Percentiles rank a stretch among this genome's conserved stretches.
These are phyloP conservation scores for Linnemannia hyalina DNA, from an alignment of 192 early-diverging fungal species.

Conservation along the genomic window DNA sequence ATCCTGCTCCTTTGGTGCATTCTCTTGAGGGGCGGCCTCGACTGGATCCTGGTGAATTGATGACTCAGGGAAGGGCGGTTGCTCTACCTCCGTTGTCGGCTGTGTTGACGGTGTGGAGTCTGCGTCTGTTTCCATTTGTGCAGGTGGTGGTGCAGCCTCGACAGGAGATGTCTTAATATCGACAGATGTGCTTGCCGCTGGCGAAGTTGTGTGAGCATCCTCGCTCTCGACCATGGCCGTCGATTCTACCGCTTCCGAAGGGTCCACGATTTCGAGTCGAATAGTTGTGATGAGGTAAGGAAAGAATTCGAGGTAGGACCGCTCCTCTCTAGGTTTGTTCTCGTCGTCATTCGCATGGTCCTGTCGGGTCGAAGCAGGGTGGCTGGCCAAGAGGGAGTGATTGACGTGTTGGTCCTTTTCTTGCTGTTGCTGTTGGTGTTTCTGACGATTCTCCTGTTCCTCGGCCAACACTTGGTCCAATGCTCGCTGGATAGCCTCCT, in stretches of 20 bases:
- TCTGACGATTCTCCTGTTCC: not conserved
- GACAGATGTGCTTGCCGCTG: not conserved
- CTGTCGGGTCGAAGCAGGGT: conserved; percentile 30
- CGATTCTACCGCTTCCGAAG: not conserved
- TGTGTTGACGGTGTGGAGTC: not conserved
- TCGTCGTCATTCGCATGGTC: conserved; percentile 43
- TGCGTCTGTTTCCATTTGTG: not conserved
- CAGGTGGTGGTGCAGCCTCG: not conserved
- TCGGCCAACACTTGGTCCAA: not conserved
- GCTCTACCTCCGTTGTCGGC: not conserved
- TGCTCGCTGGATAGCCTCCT: conserved; percentile 5
- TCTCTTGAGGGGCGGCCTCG: not conserved
- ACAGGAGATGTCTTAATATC: not conserved
- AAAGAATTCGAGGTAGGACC: conserved; percentile 83
- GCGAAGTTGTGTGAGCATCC: not conserved
- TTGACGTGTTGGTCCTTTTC: conserved; percentile 9
- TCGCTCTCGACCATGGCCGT: not conserved
- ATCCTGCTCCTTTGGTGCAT: not conserved
- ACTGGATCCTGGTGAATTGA: not conserved
- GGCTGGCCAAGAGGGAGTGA: conserved; percentile 24
- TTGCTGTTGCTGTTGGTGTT: not conserved
- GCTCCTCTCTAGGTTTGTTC: conserved; percentile 86
- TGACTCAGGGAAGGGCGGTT: not conserved
- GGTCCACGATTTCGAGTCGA: conserved; percentile 61
- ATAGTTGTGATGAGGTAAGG: conserved; percentile 78